Conservation (phyloP, 2,329 filamentous ascomycete genomes). For the Aspergillus sp. region DNA sequence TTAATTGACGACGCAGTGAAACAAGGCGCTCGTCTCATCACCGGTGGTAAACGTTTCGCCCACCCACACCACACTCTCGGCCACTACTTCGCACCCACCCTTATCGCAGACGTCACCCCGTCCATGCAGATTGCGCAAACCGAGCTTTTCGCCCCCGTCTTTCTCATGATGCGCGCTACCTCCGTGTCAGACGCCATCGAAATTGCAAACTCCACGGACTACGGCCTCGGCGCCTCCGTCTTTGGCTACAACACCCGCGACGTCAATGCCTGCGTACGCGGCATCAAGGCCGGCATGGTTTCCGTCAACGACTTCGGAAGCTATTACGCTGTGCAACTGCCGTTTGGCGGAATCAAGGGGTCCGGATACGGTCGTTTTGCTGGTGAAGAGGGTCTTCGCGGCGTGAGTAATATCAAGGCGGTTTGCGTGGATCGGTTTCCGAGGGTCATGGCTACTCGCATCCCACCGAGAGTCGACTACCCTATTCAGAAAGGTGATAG, state of each 20-base stretch:
- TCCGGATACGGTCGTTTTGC: slow-evolving; percentile 93
- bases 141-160: slow-evolving; percentile 91
- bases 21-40: slow-evolving; percentile 76
- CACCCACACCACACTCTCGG: slow-evolving; percentile 75
- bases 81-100: slow-evolving; percentile 89
- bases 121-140: slow-evolving; percentile 84
- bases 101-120: slow-evolving; percentile 84
- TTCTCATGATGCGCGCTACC: slow-evolving; percentile 75
- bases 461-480: slow-evolving; percentile 79
- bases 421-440: slow-evolving; percentile 74
- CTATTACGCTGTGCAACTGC: slow-evolving; percentile 90
- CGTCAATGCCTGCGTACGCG: slow-evolving; percentile 64
- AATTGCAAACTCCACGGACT: slow-evolving; percentile 80
- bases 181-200: slow-evolving; percentile 67
- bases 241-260: slow-evolving; percentile 70
- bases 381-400: slow-evolving; percentile 80
- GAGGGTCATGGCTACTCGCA: slow-evolving; percentile 64
- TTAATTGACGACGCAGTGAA: slow-evolving; percentile 76
- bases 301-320: slow-evolving; percentile 93
- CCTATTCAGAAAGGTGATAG: slow-evolving; percentile 67
- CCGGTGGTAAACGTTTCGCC: slow-evolving; percentile 69
- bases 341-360: slow-evolving; percentile 87
- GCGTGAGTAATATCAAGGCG: slow-evolving; percentile 83
- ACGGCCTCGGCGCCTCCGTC: slow-evolving; percentile 84
- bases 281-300: slow-evolving; percentile 83